Base-by-base conservation (phyloP, 805 yeast genomes). In the Blastobotrys attinorum region DNA sequence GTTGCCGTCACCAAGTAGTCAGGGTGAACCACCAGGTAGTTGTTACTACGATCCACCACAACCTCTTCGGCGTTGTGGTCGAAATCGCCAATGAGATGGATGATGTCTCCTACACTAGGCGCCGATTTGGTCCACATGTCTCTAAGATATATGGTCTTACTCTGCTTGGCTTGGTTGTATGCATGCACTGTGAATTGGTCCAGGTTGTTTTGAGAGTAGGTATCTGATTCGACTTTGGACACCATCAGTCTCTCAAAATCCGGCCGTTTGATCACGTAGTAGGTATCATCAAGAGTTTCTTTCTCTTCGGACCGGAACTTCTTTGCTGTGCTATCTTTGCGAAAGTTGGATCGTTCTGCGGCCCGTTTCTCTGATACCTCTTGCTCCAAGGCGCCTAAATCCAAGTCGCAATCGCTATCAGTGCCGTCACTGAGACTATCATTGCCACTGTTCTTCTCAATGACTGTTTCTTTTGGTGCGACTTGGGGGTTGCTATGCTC, bases 1-100 rank as follows among this genome's bases (percentile, higher is more conserved):
- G 97, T 92, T 2, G 96, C 88, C 0, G 96, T 76, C 0, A 90
- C 64, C 10, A 92, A 63, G 3, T 76, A 63, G 58, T 92, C 97
- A 0, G 98, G 98, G 51, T 83, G 76, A 73, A 92, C 73, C 17
- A 90, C 72, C 22, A 89, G 61, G n/a, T 88, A 58, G 51, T 82
- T 78, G 23, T 72, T 72, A 27, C 70, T 63, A 46, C 73, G 72
- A 37, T 70, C 67, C 50, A 81, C 84, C 6, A 81, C 71, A 13
- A 41, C 20, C 13, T n/a, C 32, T 4, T 15, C 21, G 5, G 27
- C 21, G 3, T 39, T 13, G 11, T 22, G 37, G 3, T 22, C 37
- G 23, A 22, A 34, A 20, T 34, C 16, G 10, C 44, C 44, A n/a
- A 41, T 41, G 7, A 41, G 33, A 18, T 41, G 44, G 18, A 41